Conservation (phyloP, 2,329 filamentous ascomycete genomes). For the Colletotrichum trifolii region DNA sequence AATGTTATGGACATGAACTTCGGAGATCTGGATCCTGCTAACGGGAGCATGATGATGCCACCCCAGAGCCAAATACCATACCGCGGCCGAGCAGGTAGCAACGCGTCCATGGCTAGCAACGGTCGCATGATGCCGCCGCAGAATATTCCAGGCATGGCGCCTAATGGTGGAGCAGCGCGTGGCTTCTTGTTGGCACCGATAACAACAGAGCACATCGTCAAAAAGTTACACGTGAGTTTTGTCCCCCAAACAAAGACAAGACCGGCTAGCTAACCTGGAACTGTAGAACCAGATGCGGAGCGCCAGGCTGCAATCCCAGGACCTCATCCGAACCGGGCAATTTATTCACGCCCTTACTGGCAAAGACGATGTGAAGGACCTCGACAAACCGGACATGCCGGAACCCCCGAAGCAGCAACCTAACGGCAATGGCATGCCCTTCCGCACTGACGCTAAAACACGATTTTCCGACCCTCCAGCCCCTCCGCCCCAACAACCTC, state of each 20-base stretch:
- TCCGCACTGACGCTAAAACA: constrained; percentile 80
- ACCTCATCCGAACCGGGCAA: constrained; percentile 83
- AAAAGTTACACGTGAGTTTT: constrained; percentile 79
- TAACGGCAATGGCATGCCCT: constrained; percentile 63
- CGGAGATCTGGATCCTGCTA: constrained; percentile 87
- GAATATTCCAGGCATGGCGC: constrained; percentile 60
- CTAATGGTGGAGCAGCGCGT: constrained; percentile 68
- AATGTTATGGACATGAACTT: constrained; percentile 91
- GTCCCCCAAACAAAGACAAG: neutral
- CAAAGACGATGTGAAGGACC: constrained; percentile 73
- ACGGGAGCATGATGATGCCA: constrained; percentile 77
- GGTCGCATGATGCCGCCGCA: constrained; percentile 68
- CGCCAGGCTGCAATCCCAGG: constrained; percentile 87
- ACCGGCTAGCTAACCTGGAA: constrained; percentile 39
- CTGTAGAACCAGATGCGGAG: constrained; percentile 86
- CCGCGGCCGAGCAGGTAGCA: constrained; percentile 76
- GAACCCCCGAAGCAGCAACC: constrained; percentile 62
- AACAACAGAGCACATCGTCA: constrained; percentile 94
- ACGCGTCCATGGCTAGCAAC: constrained; percentile 70
- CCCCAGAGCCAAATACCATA: constrained; percentile 75
- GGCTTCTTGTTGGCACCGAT: constrained; percentile 85
- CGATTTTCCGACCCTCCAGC: constrained; percentile 94
- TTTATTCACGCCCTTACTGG: constrained; percentile 83
- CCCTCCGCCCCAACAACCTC: constrained; percentile 89
- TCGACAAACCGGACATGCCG: constrained; percentile 60